Conservation (phyloP, 2,329 filamentous ascomycete species). For the Ophiostoma novo-ulmi region DNA sequence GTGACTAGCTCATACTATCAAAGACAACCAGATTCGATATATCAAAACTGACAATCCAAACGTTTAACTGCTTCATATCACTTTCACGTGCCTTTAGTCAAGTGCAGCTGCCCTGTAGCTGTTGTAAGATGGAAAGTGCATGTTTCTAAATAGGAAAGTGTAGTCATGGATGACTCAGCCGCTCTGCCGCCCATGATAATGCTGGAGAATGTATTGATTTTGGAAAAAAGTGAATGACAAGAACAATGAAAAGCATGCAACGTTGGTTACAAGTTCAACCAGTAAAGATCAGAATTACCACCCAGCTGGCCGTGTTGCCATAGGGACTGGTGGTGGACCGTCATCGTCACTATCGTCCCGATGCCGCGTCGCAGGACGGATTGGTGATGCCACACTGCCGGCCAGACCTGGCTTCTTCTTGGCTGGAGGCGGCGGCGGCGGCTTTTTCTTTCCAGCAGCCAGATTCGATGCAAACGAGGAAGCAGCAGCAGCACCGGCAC, state of each 20-base stretch:
- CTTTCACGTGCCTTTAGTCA: slow-evolving; percentile 3
- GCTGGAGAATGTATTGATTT: neutral
- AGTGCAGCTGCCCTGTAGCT: neutral
- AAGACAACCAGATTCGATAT: neutral
- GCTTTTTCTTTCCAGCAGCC: slow-evolving; percentile 48
- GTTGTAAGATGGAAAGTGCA: neutral
- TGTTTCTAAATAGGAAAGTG: neutral
- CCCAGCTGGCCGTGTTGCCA: slow-evolving; percentile 44
- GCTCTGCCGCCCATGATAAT: neutral
- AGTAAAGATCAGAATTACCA: slow-evolving; percentile 19
- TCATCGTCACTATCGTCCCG: slow-evolving; percentile 34
- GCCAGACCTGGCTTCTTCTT: slow-evolving; percentile 48
- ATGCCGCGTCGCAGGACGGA: neutral
- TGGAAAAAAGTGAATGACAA: neutral
- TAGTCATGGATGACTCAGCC: neutral
- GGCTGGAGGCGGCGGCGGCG: slow-evolving; percentile 46
- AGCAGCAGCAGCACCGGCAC: neutral
- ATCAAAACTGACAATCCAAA: neutral
- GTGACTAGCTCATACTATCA: too few species aligned
- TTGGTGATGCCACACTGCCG: slow-evolving; percentile 20
- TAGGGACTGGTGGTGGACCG: slow-evolving; percentile 49
- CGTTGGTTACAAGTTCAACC: neutral
- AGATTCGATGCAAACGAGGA: slow-evolving; percentile 20
- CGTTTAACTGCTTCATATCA: neutral
- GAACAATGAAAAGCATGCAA: neutral